These are phyloP conservation scores for Aciculoconidium aculeatum DNA, from an alignment of 805 yeast genomes.

Conservation along the genomic window DNA sequence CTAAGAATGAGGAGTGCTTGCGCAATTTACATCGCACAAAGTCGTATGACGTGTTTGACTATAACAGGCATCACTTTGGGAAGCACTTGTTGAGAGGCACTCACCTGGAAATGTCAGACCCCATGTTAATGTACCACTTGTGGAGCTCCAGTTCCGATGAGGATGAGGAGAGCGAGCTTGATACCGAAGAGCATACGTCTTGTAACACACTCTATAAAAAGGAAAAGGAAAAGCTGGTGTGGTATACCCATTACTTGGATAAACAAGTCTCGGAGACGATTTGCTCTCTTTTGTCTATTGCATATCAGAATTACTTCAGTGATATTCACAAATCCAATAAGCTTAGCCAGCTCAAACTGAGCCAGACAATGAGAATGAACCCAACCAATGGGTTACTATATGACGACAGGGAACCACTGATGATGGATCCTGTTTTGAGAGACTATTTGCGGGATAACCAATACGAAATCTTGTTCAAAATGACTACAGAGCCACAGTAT, in stretches of 20 bases:
- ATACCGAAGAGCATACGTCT: no score
- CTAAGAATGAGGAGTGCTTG: slow-evolving; percentile 2
- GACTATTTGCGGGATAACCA: no score
- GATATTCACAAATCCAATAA: slow-evolving; percentile 1
- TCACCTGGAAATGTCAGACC: no score
- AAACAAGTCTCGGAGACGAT: no score
- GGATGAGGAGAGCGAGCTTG: no score
- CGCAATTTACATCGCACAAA: background rate
- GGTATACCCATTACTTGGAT: no score
- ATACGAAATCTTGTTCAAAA: no score
- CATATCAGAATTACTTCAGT: slow-evolving; percentile 4
- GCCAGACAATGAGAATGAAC: slow-evolving; percentile 2
- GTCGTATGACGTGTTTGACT: slow-evolving; percentile 6
- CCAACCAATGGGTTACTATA: slow-evolving; percentile 4
- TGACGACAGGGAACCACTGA: slow-evolving; percentile 6
- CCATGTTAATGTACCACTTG: slow-evolving; percentile 4
- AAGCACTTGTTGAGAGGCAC: slow-evolving; percentile 6
- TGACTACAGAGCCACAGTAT: no score
- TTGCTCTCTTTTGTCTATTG: slow-evolving; percentile 1
- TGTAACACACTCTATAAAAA: no score
- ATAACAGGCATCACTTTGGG: slow-evolving; percentile 13
- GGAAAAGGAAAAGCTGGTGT: no score
- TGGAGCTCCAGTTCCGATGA: slow-evolving; percentile 1
- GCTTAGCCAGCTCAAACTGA: no score
- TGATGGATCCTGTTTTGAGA: slow-evolving; percentile 3